phyloP scores from a whole-genome alignment of 129 eudicot species.

The Pulicaria dysenterica region DNA sequence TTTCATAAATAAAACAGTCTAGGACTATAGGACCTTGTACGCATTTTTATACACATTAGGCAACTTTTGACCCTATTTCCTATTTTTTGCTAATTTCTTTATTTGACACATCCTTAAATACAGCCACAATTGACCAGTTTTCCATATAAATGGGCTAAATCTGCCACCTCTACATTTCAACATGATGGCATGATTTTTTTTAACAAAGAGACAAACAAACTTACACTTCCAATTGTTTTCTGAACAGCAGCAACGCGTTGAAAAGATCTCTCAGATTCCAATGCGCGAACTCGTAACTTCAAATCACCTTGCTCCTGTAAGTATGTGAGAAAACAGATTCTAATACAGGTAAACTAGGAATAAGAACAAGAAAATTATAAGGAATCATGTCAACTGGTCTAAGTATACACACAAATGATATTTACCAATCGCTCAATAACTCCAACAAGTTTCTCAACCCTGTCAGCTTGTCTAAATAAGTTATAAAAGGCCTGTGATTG shows the following conservation, averaged over 20 bases:
- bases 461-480: constrained; percentile 96
- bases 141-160: too few species aligned
- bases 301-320: constrained; percentile 96
- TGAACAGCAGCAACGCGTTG: constrained; percentile 98
- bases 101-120: not conserved
- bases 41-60: not conserved
- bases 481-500: constrained; percentile 87
- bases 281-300: constrained; percentile 90
- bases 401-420: constrained; percentile 30
- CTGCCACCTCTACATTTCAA: constrained; percentile 11
- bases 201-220: constrained; percentile 28
- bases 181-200: not conserved
- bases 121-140: not conserved
- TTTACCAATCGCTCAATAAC: constrained; percentile 85
- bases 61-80: not conserved
- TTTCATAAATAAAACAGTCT: not conserved
- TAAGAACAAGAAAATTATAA: constrained; percentile 24
- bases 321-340: not conserved
- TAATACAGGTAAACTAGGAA: not conserved
- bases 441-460: constrained; percentile 85
- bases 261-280: constrained; percentile 97
- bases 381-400: constrained; percentile 76
- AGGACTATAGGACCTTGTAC: not conserved
- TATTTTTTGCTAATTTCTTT: not conserved
- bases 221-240: constrained; percentile 84